Evolutionary conservation across 2,329 filamentous ascomycete genomes (phyloP).

Genomic region (Akanthomyces lecanii): DNA sequence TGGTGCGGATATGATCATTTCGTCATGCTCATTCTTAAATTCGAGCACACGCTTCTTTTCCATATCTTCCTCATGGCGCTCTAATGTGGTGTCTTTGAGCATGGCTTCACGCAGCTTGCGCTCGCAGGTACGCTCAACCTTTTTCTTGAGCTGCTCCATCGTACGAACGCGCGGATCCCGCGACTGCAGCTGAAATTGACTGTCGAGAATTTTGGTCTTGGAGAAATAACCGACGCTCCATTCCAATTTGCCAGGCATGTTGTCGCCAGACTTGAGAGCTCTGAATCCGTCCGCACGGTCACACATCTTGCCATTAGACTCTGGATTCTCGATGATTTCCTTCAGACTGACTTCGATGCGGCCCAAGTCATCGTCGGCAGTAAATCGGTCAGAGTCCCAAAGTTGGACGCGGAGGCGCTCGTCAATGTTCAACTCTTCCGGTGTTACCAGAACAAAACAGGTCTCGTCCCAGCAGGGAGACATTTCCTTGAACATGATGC

Average conservation of each 20-base stretch:
- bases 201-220: slow-evolving; percentile 59
- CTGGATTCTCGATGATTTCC: slow-evolving; percentile 54
- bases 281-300: slow-evolving; percentile 62
- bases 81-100: slow-evolving; percentile 38
- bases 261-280: slow-evolving; percentile 60
- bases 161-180: slow-evolving; percentile 54
- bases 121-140: slow-evolving; percentile 51
- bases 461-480: slow-evolving; percentile 69
- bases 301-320: slow-evolving; percentile 58
- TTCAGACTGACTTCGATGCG: slow-evolving; percentile 67
- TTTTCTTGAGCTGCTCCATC: slow-evolving; percentile 54
- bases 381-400: slow-evolving; percentile 71
- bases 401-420: slow-evolving; percentile 66
- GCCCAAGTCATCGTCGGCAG: slow-evolving; percentile 70
- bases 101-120: slow-evolving; percentile 62
- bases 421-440: slow-evolving; percentile 67
- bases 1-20: slow-evolving; percentile 64
- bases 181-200: slow-evolving; percentile 59
- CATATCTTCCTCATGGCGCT: slow-evolving; percentile 57
- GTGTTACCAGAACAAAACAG: slow-evolving; percentile 63
- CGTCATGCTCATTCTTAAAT: slow-evolving; percentile 55
- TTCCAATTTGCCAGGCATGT: slow-evolving; percentile 63
- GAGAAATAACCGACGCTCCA: slow-evolving; percentile 71
- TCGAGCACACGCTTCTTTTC: slow-evolving; percentile 66
- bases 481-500: slow-evolving; percentile 62